phyloP scores from a whole-genome alignment of 2,329 filamentous ascomycete genomes.

The Colletotrichum acutatum region DNA sequence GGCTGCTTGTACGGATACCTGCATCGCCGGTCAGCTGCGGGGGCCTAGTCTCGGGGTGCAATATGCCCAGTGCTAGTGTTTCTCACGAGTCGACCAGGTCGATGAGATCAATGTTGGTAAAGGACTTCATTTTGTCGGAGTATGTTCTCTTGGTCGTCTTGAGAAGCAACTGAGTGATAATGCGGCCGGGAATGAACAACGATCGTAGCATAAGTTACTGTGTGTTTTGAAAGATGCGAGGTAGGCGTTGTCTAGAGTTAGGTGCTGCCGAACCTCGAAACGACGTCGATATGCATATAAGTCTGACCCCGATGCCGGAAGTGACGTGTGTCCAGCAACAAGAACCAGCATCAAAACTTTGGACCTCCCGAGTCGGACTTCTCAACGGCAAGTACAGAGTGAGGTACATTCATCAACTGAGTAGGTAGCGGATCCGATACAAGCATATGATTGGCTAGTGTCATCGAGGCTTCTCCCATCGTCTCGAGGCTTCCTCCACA shows the following conservation, averaged over 20 bases:
- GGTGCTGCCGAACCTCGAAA: not conserved
- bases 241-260: not conserved
- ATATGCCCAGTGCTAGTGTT: not conserved
- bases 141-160: conserved; percentile 26
- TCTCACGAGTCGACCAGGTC: conserved; percentile 66
- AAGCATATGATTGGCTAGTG: not conserved
- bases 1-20: conserved; percentile 81
- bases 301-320: not conserved
- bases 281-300: not conserved
- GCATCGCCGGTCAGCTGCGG: conserved; percentile 18
- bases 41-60: not conserved
- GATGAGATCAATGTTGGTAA: conserved; percentile 62
- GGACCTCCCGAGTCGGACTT: not conserved
- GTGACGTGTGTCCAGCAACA: not conserved
- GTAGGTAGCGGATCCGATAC: not conserved
- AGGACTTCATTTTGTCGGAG: conserved; percentile 38
- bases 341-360: not conserved
- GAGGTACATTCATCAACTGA: not conserved
- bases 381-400: not conserved
- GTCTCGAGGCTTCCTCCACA: conserved; percentile 20
- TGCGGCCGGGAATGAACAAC: not conserved
- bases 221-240: not conserved
- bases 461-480: conserved; percentile 18
- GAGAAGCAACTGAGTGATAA: not conserved
- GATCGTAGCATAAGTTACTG: not conserved